Percentiles rank a stretch among this genome's conserved stretches.
Evolutionary conservation across 345 rosid genomes (phyloP).

Genomic region (Isatis tinctoria): DNA sequence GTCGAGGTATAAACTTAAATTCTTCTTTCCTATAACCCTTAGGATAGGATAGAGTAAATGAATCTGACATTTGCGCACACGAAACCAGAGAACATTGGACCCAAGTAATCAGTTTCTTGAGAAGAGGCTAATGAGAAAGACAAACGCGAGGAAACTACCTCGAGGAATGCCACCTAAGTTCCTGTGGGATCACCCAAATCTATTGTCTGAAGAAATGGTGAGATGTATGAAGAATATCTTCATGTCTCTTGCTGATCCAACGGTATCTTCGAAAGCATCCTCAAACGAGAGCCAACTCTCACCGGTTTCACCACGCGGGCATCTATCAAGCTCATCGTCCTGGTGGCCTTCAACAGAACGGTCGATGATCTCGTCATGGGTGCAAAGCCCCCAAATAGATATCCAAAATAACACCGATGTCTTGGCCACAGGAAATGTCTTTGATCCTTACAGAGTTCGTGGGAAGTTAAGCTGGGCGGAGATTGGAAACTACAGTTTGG

Average conservation of each 20-base stretch:
- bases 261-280: slow-evolving; percentile 49
- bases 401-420: slow-evolving; percentile 45
- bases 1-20: slow-evolving; percentile 41
- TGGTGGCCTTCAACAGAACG: slow-evolving; percentile 83
- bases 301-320: slow-evolving; percentile 72
- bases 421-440: slow-evolving; percentile 51
- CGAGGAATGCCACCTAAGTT: slow-evolving; percentile 53
- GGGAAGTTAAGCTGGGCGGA: slow-evolving; percentile 89
- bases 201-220: slow-evolving; percentile 83
- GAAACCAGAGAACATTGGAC: slow-evolving; percentile 42
- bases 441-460: slow-evolving; percentile 77
- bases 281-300: slow-evolving; percentile 54
- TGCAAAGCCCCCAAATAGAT: slow-evolving; percentile 71
- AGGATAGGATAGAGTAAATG: slow-evolving; percentile 7
- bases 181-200: slow-evolving; percentile 80
- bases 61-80: slow-evolving; percentile 2
- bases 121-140: slow-evolving; percentile 29
- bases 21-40: not conserved
- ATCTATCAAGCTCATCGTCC: slow-evolving; percentile 68
- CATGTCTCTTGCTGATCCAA: slow-evolving; percentile 74
- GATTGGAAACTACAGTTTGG: slow-evolving; percentile 62
- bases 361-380: slow-evolving; percentile 69
- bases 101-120: slow-evolving; percentile 22
- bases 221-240: slow-evolving; percentile 88
- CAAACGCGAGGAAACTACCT: slow-evolving; percentile 40